Evolutionary conservation across 2,329 filamentous ascomycete genomes (phyloP), one percentile per base, ranked within the genome.

Genomic region (Talaromyces sp.): DNA sequence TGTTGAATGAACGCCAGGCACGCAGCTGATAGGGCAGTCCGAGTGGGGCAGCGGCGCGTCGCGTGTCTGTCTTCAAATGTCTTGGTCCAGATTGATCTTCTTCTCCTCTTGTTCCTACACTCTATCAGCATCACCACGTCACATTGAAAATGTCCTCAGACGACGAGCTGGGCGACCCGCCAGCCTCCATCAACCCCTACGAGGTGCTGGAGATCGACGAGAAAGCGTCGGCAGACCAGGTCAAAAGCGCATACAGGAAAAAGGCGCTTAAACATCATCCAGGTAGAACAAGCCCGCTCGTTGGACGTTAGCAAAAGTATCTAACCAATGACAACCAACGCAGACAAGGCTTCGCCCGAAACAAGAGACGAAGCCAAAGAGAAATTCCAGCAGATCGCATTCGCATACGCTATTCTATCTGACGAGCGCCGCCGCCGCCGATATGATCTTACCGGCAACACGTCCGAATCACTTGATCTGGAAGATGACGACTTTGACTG

Each of bases 221-320:
- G 63, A 80, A 84, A 57, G 92, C 92, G 14, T 90, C 89, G 0
- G 78, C 86, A 46, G 86, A 91, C 64, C 85, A 96, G 69, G 84
- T 99, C 78, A 97, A 96, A 74, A 86, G 86, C 19, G 91, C 93
- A 19, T 99, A 99, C 79, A 89, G 91, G 71, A 96, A 96, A 73
- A 86, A 89, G 56, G 95, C 95, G 3, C 81, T 99, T 62, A 92
- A 87, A 74, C 85, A 93, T 68, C 95, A 99, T 69, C 90, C 90
- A 68, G 89, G 89, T 93, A 83, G 21, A 35, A 24, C 43, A 52
- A 38, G 49, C 19, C 19, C 17, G 43, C 35, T 8, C 14, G 4
- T 50, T n/a, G 56, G 26, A 32, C 52, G 55, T 52, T n/a, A 52
- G 3, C 7, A 13, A 27, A 29, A 52, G 14, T 29, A 3, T 29